Evolutionary conservation across 2,329 filamentous ascomycete species (phyloP).

Genomic region (Fusarium ramigenum): DNA sequence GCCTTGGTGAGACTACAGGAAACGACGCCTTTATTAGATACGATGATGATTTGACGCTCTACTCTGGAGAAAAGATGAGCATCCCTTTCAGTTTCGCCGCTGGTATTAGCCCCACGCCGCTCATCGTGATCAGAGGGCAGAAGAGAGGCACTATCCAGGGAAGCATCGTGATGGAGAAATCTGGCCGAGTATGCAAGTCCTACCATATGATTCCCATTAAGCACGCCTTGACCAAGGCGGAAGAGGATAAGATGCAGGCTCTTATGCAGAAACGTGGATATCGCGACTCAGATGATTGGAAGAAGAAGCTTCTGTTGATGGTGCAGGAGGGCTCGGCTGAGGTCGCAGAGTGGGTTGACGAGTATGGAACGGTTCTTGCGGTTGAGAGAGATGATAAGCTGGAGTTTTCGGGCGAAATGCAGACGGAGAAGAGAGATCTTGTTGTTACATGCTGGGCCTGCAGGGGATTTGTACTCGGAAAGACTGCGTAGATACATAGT

Average conservation of each 20-base stretch:
- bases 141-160: not conserved
- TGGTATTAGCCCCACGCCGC: not conserved
- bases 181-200: not conserved
- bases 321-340: not conserved
- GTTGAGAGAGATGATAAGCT: not conserved
- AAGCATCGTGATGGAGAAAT: not conserved
- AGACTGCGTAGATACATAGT: not conserved
- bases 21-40: not conserved
- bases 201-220: not conserved
- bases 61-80: not conserved
- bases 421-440: not conserved
- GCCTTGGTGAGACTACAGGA: not conserved
- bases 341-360: not conserved
- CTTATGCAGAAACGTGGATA: not conserved
- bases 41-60: not conserved
- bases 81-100: not conserved
- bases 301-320: not conserved
- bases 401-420: not conserved
- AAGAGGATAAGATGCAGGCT: not conserved
- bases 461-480: not conserved
- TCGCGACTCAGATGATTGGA: not conserved
- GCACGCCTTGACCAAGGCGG: not conserved
- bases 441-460: not conserved
- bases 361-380: not conserved
- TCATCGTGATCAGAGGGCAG: not conserved